A percentile compares a stretch with the other conserved stretches of the same genome.
Conservation (phyloP, 805 yeast species). For the Wickerhamiella musiphila region DNA sequence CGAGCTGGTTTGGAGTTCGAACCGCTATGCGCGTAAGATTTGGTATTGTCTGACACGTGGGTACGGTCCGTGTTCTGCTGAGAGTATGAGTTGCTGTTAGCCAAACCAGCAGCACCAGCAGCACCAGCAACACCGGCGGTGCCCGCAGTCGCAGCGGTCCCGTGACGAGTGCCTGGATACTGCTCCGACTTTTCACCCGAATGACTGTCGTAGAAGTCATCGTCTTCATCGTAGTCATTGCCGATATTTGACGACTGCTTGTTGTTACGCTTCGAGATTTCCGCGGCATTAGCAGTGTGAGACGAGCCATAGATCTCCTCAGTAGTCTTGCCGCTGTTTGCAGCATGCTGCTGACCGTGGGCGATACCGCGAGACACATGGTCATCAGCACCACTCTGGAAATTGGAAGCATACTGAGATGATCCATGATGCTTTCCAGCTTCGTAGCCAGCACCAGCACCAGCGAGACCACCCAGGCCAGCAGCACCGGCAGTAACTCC, state of each 20-base stretch:
- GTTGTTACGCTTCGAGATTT: too few relatives aligned
- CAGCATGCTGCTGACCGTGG: not conserved
- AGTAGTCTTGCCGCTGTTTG: not conserved
- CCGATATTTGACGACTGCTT: not conserved
- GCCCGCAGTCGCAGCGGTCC: not conserved
- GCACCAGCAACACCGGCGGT: slow-evolving; percentile 2
- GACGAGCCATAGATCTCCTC: not conserved
- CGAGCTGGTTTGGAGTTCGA: not conserved
- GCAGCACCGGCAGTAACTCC: not conserved
- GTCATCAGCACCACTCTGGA: not conserved
- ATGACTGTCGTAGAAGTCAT: not conserved
- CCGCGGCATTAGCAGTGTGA: not conserved
- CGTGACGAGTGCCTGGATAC: too few relatives aligned
- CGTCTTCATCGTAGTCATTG: not conserved
- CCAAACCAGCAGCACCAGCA: slow-evolving; percentile 1
- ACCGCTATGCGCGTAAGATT: not conserved
- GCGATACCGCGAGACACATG: not conserved
- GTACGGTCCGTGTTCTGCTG: too few relatives aligned
- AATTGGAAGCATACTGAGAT: not conserved
- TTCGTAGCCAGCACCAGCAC: not conserved
- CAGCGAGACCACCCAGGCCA: not conserved
- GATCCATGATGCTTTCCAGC: not conserved
- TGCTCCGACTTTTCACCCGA: too few relatives aligned
- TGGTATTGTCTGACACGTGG: too few relatives aligned
- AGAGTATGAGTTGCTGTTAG: not conserved